A percentile compares a stretch with the other conserved stretches of the same genome.
Evolutionary conservation across 805 yeast genomes (phyloP).

Genomic region (Cyberlindnera mycetangii): DNA sequence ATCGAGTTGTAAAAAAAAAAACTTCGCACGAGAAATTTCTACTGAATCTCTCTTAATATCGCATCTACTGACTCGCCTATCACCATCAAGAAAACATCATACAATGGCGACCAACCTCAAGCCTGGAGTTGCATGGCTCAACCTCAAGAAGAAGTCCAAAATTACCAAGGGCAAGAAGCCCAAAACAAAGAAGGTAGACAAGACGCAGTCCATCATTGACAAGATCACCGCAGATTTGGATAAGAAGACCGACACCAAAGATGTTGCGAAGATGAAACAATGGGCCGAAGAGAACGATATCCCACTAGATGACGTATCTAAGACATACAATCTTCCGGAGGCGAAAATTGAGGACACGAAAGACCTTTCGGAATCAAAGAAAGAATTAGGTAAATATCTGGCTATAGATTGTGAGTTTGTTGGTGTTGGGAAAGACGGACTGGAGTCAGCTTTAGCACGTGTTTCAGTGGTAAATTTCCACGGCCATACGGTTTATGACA

Average conservation of each 20-base stretch:
- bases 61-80: no score
- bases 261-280: constrained; percentile 7
- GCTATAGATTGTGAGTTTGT: constrained; percentile 95
- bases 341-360: constrained; percentile 7
- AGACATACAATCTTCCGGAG: constrained; percentile 22
- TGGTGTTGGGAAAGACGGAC: constrained; percentile 78
- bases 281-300: constrained; percentile 31
- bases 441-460: constrained; percentile 72
- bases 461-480: constrained; percentile 83
- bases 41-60: neutral
- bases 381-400: constrained; percentile 63
- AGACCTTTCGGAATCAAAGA: constrained; percentile 30
- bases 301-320: constrained; percentile 22
- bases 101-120: constrained; percentile 14
- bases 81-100: neutral
- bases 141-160: constrained; percentile 17
- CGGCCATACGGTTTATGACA: constrained; percentile 70
- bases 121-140: constrained; percentile 23
- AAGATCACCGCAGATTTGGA: constrained; percentile 18
- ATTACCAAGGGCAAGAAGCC: constrained; percentile 9
- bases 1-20: constrained; percentile 3
- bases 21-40: neutral
- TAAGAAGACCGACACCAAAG: constrained; percentile 8
- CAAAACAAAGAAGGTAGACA: neutral
- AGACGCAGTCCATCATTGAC: constrained; percentile 18